Base-by-base conservation (phyloP, 1,284 basidiomycete genomes). In the Caloboletus inedulis region DNA sequence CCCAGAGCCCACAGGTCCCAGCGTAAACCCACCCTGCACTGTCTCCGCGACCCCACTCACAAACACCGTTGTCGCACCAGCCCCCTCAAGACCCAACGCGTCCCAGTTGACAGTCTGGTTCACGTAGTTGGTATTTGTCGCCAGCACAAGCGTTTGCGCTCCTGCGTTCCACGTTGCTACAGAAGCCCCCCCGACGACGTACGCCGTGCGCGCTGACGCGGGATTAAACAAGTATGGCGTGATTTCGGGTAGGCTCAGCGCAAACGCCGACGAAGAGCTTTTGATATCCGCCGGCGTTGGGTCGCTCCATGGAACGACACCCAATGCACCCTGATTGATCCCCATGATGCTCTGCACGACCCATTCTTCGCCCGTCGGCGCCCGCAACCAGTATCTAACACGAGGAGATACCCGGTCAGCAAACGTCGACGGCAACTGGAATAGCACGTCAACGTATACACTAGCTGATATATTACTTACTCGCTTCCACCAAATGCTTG, bases 271-370 rank as follows among this genome's bases (percentile, higher is more conserved):
- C 0, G 82, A 76, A 6, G 78, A 75, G 1, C 72, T 60, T 62
- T 82, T 82, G 71, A 89, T 85, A 51, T 82, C 80, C 3, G 71
- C 56, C 0, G 81, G 67, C 0, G 82, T 85, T 0, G 86, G 86
- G 57, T 87, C 84, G 49, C 72, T 71, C 87, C 87, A 90, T 3
- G 87, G 79, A 5, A 88, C 74, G 21, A 87, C 75, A 29, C 84
- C 84, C 12, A 81, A 67, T 7, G 75, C 84, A 14, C 88, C 86
- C 51, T 89, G 86, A 59, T 87, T 89, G 62, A 89, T 81, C 0
- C 77, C 82, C 16, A 89, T 61, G 29, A 86, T 74, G 55, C 74
- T 78, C 67, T 87, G 72, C 3, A 87, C 77, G 9, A 85, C 72
- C 64, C 81, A 88, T 60, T 91, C 87, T 53, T 77, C 72, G 3